Evolutionary conservation across 2,329 filamentous ascomycete species (phyloP).

Genomic region (Trichoderma sp.): DNA sequence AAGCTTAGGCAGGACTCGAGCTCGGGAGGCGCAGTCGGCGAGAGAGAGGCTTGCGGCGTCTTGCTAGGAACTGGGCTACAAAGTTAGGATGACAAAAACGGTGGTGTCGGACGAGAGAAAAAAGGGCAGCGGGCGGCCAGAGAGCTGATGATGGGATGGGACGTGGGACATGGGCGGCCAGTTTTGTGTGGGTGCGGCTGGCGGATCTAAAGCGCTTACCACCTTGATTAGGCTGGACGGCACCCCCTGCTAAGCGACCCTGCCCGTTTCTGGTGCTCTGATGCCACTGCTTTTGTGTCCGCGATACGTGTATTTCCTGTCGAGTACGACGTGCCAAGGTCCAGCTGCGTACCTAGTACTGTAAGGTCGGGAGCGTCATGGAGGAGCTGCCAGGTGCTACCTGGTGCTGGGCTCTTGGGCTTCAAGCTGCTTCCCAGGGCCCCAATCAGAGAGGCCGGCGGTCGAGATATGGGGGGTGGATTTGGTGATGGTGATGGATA

Average conservation of each 20-base stretch:
- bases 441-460: neutral
- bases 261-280: neutral
- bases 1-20: slow-evolving; percentile 7
- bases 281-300: neutral
- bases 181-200: slow-evolving; percentile 17
- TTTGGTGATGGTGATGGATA: neutral
- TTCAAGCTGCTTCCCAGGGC: neutral
- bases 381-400: slow-evolving; percentile 1
- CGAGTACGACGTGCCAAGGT: neutral
- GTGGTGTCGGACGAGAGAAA: slow-evolving; percentile 18
- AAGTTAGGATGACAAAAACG: neutral
- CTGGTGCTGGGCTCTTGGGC: neutral
- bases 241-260: slow-evolving; percentile 17
- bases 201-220: slow-evolving; percentile 21
- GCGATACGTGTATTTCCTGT: slow-evolving; percentile 1
- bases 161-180: slow-evolving; percentile 3
- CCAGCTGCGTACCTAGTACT: no score
- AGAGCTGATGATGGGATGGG: slow-evolving; percentile 20
- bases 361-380: neutral
- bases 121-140: slow-evolving; percentile 18
- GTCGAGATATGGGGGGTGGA: neutral
- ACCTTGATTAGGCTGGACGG: slow-evolving; percentile 18
- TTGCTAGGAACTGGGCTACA: neutral
- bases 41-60: slow-evolving; percentile 17
- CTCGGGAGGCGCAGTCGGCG: slow-evolving; percentile 13